Evolutionary conservation across 805 yeast species (phyloP).

Genomic region (Blastobotrys attinorum): DNA sequence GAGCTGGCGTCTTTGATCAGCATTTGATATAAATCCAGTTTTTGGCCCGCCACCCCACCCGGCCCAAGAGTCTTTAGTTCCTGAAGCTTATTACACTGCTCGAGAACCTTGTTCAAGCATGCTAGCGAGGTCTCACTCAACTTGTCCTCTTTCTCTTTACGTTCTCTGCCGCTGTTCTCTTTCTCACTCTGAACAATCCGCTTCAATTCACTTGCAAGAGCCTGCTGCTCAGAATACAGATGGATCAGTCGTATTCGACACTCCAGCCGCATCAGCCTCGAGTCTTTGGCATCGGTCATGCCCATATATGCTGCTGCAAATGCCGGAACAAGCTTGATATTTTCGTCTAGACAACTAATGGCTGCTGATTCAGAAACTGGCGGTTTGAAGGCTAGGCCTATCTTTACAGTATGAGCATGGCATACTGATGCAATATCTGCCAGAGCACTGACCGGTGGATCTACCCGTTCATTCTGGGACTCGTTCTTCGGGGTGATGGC

Average conservation of each 20-base stretch:
- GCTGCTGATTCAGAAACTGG: conserved; percentile 46
- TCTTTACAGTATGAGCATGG: conserved; percentile 70
- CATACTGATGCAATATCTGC: conserved; percentile 50
- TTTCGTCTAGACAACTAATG: conserved; percentile 39
- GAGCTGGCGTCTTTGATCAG: conserved; percentile 55
- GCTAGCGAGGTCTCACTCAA: conserved; percentile 38
- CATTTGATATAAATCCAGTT: conserved; percentile 37
- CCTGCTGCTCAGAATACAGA: conserved; percentile 21
- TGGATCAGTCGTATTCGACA: conserved; percentile 16
- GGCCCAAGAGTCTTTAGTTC: conserved; percentile 42
- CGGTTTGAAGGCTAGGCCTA: conserved; percentile 63
- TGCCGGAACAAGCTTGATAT: conserved; percentile 38
- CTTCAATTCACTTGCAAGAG: conserved; percentile 9
- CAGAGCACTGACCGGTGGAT: conserved; percentile 48
- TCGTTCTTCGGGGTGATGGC: neutral
- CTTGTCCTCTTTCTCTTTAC: neutral
- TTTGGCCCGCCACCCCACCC: conserved; percentile 42
- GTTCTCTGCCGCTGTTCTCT: conserved; percentile 18
- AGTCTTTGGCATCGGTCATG: conserved; percentile 31
- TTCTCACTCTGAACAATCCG: conserved; percentile 15
- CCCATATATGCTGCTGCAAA: conserved; percentile 39
- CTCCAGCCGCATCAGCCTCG: conserved; percentile 19
- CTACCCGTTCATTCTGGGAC: conserved; percentile 19
- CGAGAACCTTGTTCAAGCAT: conserved; percentile 65
- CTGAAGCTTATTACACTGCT: conserved; percentile 46